phyloP scores from a whole-genome alignment of 1,284 basidiomycete species.

The Ceratobasidium sp. region DNA sequence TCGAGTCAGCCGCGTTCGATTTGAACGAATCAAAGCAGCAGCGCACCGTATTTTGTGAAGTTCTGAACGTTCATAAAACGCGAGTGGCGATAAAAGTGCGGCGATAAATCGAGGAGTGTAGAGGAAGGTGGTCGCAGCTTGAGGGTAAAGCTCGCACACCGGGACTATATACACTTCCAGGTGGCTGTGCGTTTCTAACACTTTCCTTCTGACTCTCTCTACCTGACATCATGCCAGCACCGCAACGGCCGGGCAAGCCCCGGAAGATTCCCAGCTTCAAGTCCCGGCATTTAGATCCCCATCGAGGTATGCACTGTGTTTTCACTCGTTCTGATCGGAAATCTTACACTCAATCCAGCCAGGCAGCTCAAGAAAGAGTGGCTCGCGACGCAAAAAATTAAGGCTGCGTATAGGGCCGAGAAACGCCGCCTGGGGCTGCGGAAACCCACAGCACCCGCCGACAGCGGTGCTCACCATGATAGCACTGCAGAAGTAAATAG shows the following conservation, averaged over 20 bases:
- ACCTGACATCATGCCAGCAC: conserved; percentile 29
- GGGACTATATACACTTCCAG: conserved; percentile 27
- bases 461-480: conserved; percentile 12
- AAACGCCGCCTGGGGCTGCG: conserved; percentile 67
- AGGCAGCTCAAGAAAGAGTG: conserved; percentile 77
- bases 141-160: conserved; percentile 28
- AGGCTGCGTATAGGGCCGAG: conserved; percentile 79
- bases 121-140: conserved; percentile 51
- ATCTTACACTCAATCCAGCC: conserved; percentile 58
- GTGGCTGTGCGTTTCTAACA: conserved; percentile 31
- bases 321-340: conserved; percentile 18
- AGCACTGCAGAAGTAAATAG: neutral
- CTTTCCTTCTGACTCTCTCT: conserved; percentile 21
- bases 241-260: conserved; percentile 54
- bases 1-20: conserved; percentile 48
- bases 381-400: conserved; percentile 77
- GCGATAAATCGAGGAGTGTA: conserved; percentile 48
- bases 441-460: conserved; percentile 25
- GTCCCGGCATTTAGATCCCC: conserved; percentile 63
- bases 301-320: conserved; percentile 63
- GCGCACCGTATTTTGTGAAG: conserved; percentile 79
- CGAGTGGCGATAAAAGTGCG: conserved; percentile 50
- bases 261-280: conserved; percentile 66
- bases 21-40: neutral
- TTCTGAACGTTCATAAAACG: conserved; percentile 94